These are phyloP conservation scores for Cladorrhinum sp. DNA, from an alignment of 2,329 filamentous ascomycete species.

Conservation along the genomic window DNA sequence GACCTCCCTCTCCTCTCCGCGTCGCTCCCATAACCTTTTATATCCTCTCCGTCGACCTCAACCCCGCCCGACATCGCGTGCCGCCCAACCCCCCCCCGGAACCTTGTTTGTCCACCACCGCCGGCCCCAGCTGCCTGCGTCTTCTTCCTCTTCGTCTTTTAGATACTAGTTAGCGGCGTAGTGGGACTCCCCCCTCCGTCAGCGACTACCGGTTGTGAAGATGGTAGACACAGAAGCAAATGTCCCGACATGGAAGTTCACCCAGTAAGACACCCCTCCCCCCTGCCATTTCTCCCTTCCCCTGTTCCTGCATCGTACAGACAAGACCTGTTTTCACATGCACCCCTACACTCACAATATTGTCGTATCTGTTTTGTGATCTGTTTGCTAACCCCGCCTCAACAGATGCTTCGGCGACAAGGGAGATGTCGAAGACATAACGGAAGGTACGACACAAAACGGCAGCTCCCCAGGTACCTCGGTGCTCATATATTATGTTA, in stretches of 20 bases:
- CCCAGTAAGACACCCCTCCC: constrained; percentile 68
- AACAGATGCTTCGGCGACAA: constrained; percentile 97
- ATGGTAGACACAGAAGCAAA: constrained; percentile 96
- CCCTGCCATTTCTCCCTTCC: constrained; percentile 9
- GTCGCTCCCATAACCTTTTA: constrained; percentile 13
- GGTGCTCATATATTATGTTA: neutral
- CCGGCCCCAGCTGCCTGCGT: constrained; percentile 15
- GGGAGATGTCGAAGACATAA: constrained; percentile 98
- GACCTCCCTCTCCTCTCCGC: constrained; percentile 8
- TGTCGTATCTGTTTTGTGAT: neutral
- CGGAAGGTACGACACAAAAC: constrained; percentile 66
- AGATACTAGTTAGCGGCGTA: constrained; percentile 23
- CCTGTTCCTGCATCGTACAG: neutral
- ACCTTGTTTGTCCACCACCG: constrained; percentile 13
- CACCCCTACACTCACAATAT: neutral
- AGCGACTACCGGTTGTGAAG: constrained; percentile 46
- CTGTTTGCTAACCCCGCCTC: constrained; percentile 12
- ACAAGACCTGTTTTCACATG: neutral
- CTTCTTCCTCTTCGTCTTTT: constrained; percentile 1
- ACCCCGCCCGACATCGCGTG: constrained; percentile 21
- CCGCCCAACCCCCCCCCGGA: constrained; percentile 11
- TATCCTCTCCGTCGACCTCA: constrained; percentile 10
- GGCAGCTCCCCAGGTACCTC: constrained; percentile 5
- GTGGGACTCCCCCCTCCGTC: constrained; percentile 29
- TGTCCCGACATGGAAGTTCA: constrained; percentile 99